These are phyloP conservation scores for Juglanconis juglandina DNA, from an alignment of 2,329 filamentous ascomycete species.

Conservation along the genomic window DNA sequence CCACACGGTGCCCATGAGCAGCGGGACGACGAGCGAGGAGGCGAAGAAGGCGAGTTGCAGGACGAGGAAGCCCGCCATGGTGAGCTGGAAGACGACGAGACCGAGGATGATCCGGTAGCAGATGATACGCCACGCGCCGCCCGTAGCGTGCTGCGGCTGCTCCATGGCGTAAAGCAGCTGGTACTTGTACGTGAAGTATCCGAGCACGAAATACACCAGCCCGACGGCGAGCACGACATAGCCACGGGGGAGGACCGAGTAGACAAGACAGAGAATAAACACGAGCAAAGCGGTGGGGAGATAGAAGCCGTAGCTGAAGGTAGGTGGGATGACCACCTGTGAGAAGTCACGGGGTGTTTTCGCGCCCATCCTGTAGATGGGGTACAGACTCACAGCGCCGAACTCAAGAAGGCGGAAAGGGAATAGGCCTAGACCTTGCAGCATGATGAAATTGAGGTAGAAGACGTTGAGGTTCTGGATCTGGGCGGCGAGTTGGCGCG, in stretches of 20 bases:
- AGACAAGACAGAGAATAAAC: slow-evolving; percentile 93
- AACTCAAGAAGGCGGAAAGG: slow-evolving; percentile 90
- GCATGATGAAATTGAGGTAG: slow-evolving; percentile 89
- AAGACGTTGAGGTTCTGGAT: slow-evolving; percentile 75
- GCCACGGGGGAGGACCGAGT: slow-evolving; percentile 78
- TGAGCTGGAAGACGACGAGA: slow-evolving; percentile 81
- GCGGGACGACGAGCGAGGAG: slow-evolving; percentile 69
- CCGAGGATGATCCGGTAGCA: slow-evolving; percentile 87
- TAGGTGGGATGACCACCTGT: slow-evolving; percentile 74
- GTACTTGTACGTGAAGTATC: slow-evolving; percentile 92
- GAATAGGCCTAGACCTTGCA: slow-evolving; percentile 90
- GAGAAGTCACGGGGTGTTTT: slow-evolving; percentile 88
- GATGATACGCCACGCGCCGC: slow-evolving; percentile 93
- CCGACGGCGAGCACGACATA: slow-evolving; percentile 81
- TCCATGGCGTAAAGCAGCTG: slow-evolving; percentile 98
- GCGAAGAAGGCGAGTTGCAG: slow-evolving; percentile 69
- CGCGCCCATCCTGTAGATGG: slow-evolving; percentile 71
- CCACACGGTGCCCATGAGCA: slow-evolving; percentile 80
- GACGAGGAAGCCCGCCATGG: slow-evolving; percentile 83
- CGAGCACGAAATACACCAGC: slow-evolving; percentile 76
- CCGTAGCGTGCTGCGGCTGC: slow-evolving; percentile 89
- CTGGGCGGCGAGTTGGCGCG: slow-evolving; percentile 69
- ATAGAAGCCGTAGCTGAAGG: slow-evolving; percentile 95
- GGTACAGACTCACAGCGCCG: slow-evolving; percentile 79
- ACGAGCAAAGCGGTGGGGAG: slow-evolving; percentile 88